These are phyloP conservation scores for Aspergillus pseudoterreus DNA, from an alignment of 2,329 filamentous ascomycete species.

Conservation along the genomic window DNA sequence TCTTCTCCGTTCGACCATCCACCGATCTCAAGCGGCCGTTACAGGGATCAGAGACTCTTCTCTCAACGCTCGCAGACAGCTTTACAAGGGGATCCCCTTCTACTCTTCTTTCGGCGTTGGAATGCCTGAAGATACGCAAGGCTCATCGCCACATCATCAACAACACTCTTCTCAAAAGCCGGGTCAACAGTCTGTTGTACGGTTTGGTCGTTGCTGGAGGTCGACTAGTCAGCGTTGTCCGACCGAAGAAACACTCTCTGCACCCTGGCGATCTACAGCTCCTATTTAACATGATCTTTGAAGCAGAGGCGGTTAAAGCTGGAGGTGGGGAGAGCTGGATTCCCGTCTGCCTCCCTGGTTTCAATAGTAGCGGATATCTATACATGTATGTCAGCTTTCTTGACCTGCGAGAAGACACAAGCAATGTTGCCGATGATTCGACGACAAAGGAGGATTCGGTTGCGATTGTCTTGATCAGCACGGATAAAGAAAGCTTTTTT, in stretches of 20 bases:
- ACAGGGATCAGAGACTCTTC: constrained; percentile 83
- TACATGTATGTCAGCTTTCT: constrained; percentile 99
- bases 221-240: constrained; percentile 87
- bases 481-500: constrained; percentile 91
- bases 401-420: constrained; percentile 54
- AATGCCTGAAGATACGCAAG: constrained; percentile 90
- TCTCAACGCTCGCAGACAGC: constrained; percentile 88
- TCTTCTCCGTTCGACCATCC: constrained; percentile 88
- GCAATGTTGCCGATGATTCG: constrained; percentile 39
- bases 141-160: constrained; percentile 83
- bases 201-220: constrained; percentile 91
- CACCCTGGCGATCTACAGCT: constrained; percentile 94
- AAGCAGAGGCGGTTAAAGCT: constrained; percentile 85
- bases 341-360: constrained; percentile 88
- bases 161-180: constrained; percentile 75
- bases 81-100: constrained; percentile 92
- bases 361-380: constrained; percentile 93
- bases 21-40: constrained; percentile 86
- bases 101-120: constrained; percentile 80
- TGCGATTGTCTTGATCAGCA: constrained; percentile 88
- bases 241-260: constrained; percentile 89
- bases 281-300: constrained; percentile 99
- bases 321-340: constrained; percentile 98
- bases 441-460: constrained; percentile 63
- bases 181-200: constrained; percentile 77